Conservation (phyloP, 352 stramenopile species). For the Phytophthora ramorum region DNA sequence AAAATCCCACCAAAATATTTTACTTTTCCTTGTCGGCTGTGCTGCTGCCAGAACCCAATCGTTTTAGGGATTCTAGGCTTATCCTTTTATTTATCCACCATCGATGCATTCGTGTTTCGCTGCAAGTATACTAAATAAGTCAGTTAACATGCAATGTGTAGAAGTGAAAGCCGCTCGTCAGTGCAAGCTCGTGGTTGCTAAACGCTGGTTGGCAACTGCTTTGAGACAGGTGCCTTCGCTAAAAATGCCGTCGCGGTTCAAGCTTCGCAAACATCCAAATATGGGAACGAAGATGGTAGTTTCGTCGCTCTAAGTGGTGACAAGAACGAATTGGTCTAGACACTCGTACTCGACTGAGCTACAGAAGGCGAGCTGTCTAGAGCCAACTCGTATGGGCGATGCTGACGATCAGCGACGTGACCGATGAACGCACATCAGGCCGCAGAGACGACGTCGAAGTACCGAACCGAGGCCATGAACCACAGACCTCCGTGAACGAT, state of each 20-base stretch:
- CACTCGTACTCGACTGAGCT: slow-evolving; percentile 3
- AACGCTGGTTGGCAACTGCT: neutral
- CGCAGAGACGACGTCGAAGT: slow-evolving; percentile 7
- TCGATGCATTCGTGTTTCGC: too few species aligned
- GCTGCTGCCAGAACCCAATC: too few species aligned
- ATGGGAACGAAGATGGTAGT: slow-evolving; percentile 17
- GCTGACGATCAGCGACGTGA: slow-evolving; percentile 21
- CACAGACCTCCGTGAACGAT: neutral
- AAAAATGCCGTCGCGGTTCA: neutral
- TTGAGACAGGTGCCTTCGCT: neutral
- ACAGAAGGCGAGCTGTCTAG: neutral
- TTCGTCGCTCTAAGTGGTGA: slow-evolving; percentile 13
- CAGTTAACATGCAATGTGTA: too few species aligned
- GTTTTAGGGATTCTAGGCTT: too few species aligned
- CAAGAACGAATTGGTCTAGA: slow-evolving; percentile 1
- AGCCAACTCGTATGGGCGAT: slow-evolving; percentile 17
- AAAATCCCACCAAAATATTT: too few species aligned
- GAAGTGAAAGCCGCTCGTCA: neutral
- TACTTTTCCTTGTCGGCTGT: too few species aligned
- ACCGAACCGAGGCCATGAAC: neutral
- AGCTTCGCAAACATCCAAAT: neutral
- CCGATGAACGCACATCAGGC: slow-evolving; percentile 22
- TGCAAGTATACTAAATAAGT: too few species aligned
- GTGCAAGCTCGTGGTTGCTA: neutral
- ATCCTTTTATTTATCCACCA: too few species aligned